Percentiles rank a stretch among this genome's conserved stretches.
These are phyloP conservation scores for Fusarium dimerum DNA, from an alignment of 2,329 filamentous ascomycete species.

Conservation along the genomic window DNA sequence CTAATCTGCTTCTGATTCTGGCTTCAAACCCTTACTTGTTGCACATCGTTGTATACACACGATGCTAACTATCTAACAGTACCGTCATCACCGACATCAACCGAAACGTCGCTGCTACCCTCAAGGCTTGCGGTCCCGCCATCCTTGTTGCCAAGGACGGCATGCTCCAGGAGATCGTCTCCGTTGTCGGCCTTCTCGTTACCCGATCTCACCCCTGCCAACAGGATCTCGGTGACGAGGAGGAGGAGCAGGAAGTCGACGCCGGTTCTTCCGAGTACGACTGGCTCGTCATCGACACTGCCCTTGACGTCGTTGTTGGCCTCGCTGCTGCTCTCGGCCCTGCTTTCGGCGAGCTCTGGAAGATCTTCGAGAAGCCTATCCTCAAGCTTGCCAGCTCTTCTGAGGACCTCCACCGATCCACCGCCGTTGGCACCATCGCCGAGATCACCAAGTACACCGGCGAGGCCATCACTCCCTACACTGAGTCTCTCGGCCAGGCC, in stretches of 20 bases:
- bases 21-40: conserved; percentile 28
- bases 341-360: conserved; percentile 86
- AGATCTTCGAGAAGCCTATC: conserved; percentile 91
- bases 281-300: conserved; percentile 95
- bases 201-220: conserved; percentile 92
- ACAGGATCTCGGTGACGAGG: conserved; percentile 80
- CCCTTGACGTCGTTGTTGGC: conserved; percentile 85
- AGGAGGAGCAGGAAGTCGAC: conserved; percentile 72
- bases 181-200: conserved; percentile 75
- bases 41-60: conserved; percentile 14
- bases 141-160: conserved; percentile 70
- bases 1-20: conserved; percentile 42
- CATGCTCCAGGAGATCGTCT: conserved; percentile 74
- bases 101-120: conserved; percentile 84
- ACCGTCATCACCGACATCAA: conserved; percentile 93
- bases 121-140: conserved; percentile 88
- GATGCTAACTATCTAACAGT: conserved; percentile 56
- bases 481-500: conserved; percentile 72
- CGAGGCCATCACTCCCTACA: conserved; percentile 78
- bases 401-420: conserved; percentile 84
- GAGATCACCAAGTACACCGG: conserved; percentile 89
- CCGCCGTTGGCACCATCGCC: conserved; percentile 87
- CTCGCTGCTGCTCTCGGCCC: conserved; percentile 79
- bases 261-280: conserved; percentile 90
- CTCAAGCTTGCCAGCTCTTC: conserved; percentile 84